Conservation (phyloP, 2,329 filamentous ascomycete species). For the Arthrobotrys entomopaga region DNA sequence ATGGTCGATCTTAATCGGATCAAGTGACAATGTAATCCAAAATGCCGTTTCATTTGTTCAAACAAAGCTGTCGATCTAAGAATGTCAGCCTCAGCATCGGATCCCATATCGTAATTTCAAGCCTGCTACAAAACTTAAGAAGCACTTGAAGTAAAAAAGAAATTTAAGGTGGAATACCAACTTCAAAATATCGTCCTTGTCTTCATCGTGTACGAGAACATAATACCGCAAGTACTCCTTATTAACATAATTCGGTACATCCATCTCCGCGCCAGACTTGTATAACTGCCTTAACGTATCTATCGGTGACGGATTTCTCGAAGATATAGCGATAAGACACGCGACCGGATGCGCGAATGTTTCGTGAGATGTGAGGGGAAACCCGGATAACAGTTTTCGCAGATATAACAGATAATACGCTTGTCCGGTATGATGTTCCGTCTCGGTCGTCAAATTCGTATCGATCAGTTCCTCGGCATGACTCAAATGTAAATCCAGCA, state of each 20-base stretch:
- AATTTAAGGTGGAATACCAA: conserved; percentile 52
- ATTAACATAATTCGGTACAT: conserved; percentile 85
- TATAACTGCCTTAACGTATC: conserved; percentile 88
- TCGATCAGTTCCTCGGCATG: conserved; percentile 73
- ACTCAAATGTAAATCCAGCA: conserved; percentile 80
- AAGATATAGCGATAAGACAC: conserved; percentile 94
- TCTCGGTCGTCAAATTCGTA: conserved; percentile 54
- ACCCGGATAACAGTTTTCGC: conserved; percentile 80
- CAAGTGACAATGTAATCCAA: conserved; percentile 93
- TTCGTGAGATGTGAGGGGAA: conserved; percentile 83
- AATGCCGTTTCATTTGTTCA: conserved; percentile 99
- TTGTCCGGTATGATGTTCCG: conserved; percentile 50
- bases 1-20: conserved; percentile 84
- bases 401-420: conserved; percentile 88
- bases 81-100: conserved; percentile 52
- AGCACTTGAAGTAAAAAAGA: conserved; percentile 13
- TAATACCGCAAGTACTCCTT: conserved; percentile 95
- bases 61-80: conserved; percentile 80
- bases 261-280: conserved; percentile 75
- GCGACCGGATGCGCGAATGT: conserved; percentile 95
- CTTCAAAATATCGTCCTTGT: conserved; percentile 88
- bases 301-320: conserved; percentile 82
- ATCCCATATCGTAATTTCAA: not conserved
- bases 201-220: conserved; percentile 94
- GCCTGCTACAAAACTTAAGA: conserved; percentile 12